These are phyloP conservation scores for Ophidiomyces ophidiicola DNA, from an alignment of 2,329 filamentous ascomycete genomes.

Conservation along the genomic window DNA sequence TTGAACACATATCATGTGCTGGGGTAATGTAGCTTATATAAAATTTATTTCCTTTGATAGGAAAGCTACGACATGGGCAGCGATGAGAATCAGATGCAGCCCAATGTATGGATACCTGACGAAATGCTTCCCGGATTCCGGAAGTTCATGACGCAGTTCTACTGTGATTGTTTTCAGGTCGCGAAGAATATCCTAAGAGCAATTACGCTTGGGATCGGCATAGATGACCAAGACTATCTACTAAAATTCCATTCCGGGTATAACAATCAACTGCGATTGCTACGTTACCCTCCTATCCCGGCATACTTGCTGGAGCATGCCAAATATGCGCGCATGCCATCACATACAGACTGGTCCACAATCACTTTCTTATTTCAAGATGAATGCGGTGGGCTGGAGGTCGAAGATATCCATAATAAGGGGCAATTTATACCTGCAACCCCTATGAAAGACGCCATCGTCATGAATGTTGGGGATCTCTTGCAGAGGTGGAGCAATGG, in stretches of 20 bases:
- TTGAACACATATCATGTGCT: neutral
- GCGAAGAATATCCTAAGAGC: constrained; percentile 36
- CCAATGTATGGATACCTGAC: constrained; percentile 41
- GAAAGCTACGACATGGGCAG: constrained; percentile 44
- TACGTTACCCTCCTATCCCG: constrained; percentile 46
- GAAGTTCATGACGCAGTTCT: constrained; percentile 39
- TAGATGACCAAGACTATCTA: constrained; percentile 32
- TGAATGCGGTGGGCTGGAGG: constrained; percentile 40
- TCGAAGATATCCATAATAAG: constrained; percentile 31
- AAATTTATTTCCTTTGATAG: constrained; percentile 25
- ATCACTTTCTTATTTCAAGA: constrained; percentile 47
- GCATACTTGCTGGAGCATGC: constrained; percentile 34
- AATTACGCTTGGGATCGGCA: constrained; percentile 38
- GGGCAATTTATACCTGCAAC: constrained; percentile 33
- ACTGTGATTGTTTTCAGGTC: constrained; percentile 36
- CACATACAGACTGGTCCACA: constrained; percentile 44
- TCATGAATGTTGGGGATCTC: constrained; percentile 42
- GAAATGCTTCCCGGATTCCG: constrained; percentile 37
- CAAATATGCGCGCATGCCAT: constrained; percentile 38
- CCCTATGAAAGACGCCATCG: constrained; percentile 31
- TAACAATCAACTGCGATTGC: constrained; percentile 48
- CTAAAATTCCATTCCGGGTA: constrained; percentile 37
- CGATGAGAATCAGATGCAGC: constrained; percentile 34
- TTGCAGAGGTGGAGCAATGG: constrained; percentile 42
- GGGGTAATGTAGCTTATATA: neutral